Percentiles rank a stretch among this genome's conserved stretches.
These are phyloP conservation scores for Coffea canephora DNA, from an alignment of 257 asterid genomes.

Conservation along the genomic window DNA sequence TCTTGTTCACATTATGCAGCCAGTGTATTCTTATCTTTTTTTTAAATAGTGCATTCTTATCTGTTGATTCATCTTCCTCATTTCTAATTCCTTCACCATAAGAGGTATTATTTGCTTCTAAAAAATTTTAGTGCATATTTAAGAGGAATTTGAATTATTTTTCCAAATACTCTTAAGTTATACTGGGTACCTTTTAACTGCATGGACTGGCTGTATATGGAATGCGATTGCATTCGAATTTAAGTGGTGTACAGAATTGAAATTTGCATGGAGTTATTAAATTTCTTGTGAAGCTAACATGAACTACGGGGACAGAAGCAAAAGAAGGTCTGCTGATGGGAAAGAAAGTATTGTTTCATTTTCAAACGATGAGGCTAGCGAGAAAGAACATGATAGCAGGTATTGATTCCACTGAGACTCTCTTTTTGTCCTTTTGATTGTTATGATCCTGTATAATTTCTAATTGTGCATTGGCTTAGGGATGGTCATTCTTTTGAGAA, in stretches of 20 bases:
- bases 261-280: slow-evolving; percentile 35
- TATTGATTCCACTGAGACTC: slow-evolving; percentile 27
- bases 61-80: background rate
- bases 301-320: slow-evolving; percentile 25
- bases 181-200: background rate
- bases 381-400: slow-evolving; percentile 38
- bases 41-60: background rate
- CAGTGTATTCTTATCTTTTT: background rate
- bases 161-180: background rate
- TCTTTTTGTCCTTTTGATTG: slow-evolving; percentile 11
- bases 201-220: background rate
- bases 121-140: background rate
- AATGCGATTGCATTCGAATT: background rate
- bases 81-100: background rate
- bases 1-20: background rate
- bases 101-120: background rate
- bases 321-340: slow-evolving; percentile 31
- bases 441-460: slow-evolving; percentile 15
- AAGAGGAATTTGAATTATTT: too few relatives aligned
- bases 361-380: slow-evolving; percentile 25
- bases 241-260: background rate
- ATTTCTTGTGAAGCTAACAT: slow-evolving; percentile 23
- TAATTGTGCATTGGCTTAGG: slow-evolving; percentile 38
- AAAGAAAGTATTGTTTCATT: slow-evolving; percentile 31
- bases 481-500: slow-evolving; percentile 32